Evolutionary conservation across 495 filamentous ascomycete species (phyloP).

Genomic region (Penicillium angulare): DNA sequence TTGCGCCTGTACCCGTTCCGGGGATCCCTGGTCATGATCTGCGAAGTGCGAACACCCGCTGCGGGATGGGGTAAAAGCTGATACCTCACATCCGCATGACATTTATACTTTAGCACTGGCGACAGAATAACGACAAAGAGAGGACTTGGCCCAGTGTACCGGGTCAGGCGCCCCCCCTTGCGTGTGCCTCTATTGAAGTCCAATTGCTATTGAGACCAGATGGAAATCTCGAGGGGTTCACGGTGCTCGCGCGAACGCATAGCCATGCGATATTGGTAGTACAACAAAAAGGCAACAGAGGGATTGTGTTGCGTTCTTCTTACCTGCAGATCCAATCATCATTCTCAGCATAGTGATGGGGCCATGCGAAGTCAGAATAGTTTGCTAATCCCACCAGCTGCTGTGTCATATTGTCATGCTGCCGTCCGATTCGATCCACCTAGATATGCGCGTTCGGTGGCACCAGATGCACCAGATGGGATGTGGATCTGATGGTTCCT

Average conservation of each 20-base stretch:
- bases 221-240: neutral
- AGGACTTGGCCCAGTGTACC: neutral
- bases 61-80: neutral
- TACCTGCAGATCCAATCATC: conserved; percentile 9
- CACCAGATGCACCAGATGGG: conserved; percentile 1
- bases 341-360: neutral
- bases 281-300: conserved; percentile 9
- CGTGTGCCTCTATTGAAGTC: neutral
- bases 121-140: neutral
- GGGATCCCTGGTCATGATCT: conserved; percentile 22
- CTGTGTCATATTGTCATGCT: conserved; percentile 26
- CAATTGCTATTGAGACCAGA: neutral
- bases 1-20: conserved; percentile 12
- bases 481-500: neutral
- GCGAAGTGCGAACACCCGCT: conserved; percentile 7
- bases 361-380: conserved; percentile 8
- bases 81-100: conserved; percentile 26
- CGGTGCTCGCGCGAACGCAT: neutral
- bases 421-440: neutral
- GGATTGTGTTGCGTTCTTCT: conserved; percentile 4
- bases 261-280: conserved; percentile 14
- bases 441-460: neutral
- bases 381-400: conserved; percentile 19
- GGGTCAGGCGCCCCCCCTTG: conserved; percentile 15
- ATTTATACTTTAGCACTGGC: conserved; percentile 8